Base-by-base conservation (phyloP, 345 rosid genomes). In the Eucalyptus urophylla region DNA sequence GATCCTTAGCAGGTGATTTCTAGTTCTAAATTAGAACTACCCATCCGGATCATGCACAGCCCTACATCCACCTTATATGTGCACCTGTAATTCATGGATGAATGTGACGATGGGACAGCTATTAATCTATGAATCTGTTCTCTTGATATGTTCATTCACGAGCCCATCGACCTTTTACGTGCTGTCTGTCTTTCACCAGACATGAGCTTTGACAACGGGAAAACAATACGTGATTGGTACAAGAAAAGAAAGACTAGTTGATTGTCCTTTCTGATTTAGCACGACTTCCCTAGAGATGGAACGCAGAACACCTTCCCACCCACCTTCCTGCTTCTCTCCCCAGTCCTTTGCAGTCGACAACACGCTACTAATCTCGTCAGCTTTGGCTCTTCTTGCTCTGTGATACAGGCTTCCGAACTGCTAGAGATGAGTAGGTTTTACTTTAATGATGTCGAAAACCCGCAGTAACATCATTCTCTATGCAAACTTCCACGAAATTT, bases 1-100 rank as follows among this genome's bases (percentile, higher is more conserved):
- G 2, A 17, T 53, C 2, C 10, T 53, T 53, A 53, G 2, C 4
- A 0, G 5, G 11, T 53, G 10, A 1, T 53, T 53, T 19, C 0
- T 53, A 4, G 2, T 19, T 53, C 24, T 53, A 21, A 4, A 8
- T 21, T 21, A 7, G 24, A 53, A 53, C 11, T 21, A 1, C 2
- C 24, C 4, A 53, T 53, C 2, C 1, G 0, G 5, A 53, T 8
- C 24, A 53, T 53, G 4, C 11, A 53, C 58, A 51, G 1, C 25
- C 58, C 2, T 53, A 53, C 58, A 53, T 53, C 10, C 58, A 17
- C 80, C 44, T 69, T 3, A 69, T 69, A 16, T 5, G 11, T 8
- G 24, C 45, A 6, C 81, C 81, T 37, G 27, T 72, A 37, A 72
- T 72, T 72, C 6, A 14, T 37, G 45, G 45, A 19, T 37, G 44